A percentile compares a stretch with the other conserved stretches of the same genome.
phyloP scores from a whole-genome alignment of 2,329 filamentous ascomycete genomes.

The Fusarium beomiforme region DNA sequence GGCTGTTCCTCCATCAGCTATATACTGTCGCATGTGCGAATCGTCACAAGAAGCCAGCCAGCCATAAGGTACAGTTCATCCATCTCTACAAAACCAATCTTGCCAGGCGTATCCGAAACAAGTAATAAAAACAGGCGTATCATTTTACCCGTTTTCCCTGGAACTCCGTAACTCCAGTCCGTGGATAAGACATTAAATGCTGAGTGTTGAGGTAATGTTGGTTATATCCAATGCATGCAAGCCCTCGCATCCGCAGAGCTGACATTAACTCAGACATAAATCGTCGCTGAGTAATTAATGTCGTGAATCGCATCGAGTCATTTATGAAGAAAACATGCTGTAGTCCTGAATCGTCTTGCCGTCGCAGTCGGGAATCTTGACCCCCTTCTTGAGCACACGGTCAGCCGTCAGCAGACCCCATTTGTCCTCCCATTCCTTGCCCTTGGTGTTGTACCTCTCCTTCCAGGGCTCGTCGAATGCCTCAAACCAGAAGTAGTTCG shows the following conservation, averaged over 20 bases:
- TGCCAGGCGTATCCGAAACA: constrained; percentile 16
- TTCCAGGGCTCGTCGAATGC: constrained; percentile 99
- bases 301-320: neutral
- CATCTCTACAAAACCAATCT: constrained; percentile 13
- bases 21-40: constrained; percentile 19
- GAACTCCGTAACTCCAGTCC: constrained; percentile 24
- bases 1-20: constrained; percentile 27
- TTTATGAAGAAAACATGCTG: constrained; percentile 21
- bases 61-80: neutral
- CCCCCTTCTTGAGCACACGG: constrained; percentile 82
- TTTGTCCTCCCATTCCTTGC: constrained; percentile 90
- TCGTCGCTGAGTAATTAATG: constrained; percentile 4
- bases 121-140: constrained; percentile 4
- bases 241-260: constrained; percentile 2
- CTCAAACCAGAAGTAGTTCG: constrained; percentile 97
- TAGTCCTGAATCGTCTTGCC: constrained; percentile 69
- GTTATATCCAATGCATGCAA: constrained; percentile 22
- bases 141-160: constrained; percentile 30
- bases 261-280: constrained; percentile 2
- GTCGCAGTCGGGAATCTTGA: constrained; percentile 88
- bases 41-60: constrained; percentile 10
- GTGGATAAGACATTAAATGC: constrained; percentile 24
- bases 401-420: constrained; percentile 92
- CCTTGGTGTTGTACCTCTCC: constrained; percentile 71
- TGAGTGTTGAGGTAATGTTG: constrained; percentile 6